Evolutionary conservation across 2,329 filamentous ascomycete genomes (phyloP), one percentile per base, ranked within the genome.

Genomic region (Colletotrichum sp.): DNA sequence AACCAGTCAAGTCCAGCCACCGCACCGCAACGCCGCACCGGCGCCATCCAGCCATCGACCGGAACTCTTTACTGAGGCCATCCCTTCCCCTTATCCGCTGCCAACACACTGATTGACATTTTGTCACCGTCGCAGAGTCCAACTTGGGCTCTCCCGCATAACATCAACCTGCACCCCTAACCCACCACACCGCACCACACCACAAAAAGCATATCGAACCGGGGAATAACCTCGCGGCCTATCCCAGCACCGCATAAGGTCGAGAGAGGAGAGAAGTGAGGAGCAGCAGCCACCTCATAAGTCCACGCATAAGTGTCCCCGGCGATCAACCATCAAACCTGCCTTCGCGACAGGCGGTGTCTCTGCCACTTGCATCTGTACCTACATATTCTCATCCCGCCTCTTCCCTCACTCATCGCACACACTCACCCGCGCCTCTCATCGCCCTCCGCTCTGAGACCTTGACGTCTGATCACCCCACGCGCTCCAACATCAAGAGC

Each of bases 81-180:
- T 18, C 55, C 63, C 61, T 63, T 55, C 63, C 69, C 36, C 26
- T 48, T 59, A 61, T 68, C 57, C 55, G 68, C 63, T 68, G 73
- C 73, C 69, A 75, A 73, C 64, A 68, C 39, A 61, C 26, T 71
- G 61, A 63, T 72, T 72, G 73, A 64, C 72, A 68, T 73, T 63
- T 70, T 75, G 63, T 30, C 63, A 61, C 34, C 43, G 72, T 57
- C 26, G 52, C 61, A 39, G 59, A 36, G 34, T 67, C 34, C 43
- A 24, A 36, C 43, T 70, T 21, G 24, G 55, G 59, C 59, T 61
- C 30, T 61, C 59, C 68, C 61, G 73, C 73, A 68, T 72, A 68
- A 72, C 10, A 61, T 32, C 30, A 61, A 66, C 28, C 72, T 32
- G 13, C 65, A 69, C 63, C 69, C 63, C 69, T 64, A 52, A 75